Base-by-base conservation (phyloP, 2,329 filamentous ascomycete species). In the Pseudogymnoascus sp. region DNA sequence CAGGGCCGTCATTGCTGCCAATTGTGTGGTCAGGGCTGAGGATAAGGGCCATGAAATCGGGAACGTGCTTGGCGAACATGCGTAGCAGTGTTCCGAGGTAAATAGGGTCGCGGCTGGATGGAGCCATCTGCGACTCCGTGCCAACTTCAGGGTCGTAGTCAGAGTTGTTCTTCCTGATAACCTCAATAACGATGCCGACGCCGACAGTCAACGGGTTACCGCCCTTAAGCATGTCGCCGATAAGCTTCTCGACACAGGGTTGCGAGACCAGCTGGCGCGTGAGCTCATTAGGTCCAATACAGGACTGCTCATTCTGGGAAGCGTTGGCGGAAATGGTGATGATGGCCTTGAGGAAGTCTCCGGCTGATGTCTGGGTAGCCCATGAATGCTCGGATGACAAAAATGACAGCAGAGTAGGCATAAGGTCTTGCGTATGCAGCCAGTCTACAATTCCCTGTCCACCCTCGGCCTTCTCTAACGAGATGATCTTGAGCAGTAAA, bases 241-340 rank as follows among this genome's bases (percentile, higher is more conserved):
- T 90, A n/a, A 99, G 82, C 63, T 86, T 86, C 70, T 93, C 84
- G 59, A 96, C 86, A 68, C 92, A 97, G 14, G 84, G 76, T 64
- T 88, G 85, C 0, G 94, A 97, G 1, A 99, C 94, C 3, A 99
- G 82, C 75, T 99, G 92, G 39, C 94, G 87, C 4, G 94, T 99
- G 58, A 99, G 83, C 71, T 96, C 94, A 73, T 99, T 99, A 3
- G 94, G 94, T 3, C 94, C 94, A 72, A 99, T 97, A 70, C 95
- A 97, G n/a, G 93, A 94, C 72, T 97, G 92, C 70, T 99, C 94
- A 70, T 97, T 96, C 68, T 96, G 94, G 1, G 93, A 97, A 2
- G 94, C 94, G 71, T 99, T 99, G 63, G 94, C 94, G 1, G 94
- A 97, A 62, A 99, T 97, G 25, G 94, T 99, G 67, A 99, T 97